Percentiles rank a stretch among this genome's conserved stretches.
phyloP scores from a whole-genome alignment of 305 asterid species.

The Ilex paraguariensis region DNA sequence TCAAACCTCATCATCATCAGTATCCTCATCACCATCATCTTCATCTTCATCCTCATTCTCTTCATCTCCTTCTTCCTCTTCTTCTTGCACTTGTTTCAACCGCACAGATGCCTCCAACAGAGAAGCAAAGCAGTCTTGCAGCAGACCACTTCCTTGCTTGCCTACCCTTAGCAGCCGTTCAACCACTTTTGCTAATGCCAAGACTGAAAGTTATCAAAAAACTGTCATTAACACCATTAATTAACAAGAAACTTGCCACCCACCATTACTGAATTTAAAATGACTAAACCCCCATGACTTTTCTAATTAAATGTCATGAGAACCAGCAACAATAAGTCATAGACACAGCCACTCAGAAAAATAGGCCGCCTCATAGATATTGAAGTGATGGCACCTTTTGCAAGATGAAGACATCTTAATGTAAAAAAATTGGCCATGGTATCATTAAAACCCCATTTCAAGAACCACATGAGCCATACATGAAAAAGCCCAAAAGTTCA shows the following conservation, averaged over 20 bases:
- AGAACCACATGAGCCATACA: background rate
- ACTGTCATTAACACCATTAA: background rate
- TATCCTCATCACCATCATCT: slow-evolving; percentile 26
- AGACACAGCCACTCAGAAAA: no score
- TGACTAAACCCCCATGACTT: no score
- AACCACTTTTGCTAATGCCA: slow-evolving; percentile 30
- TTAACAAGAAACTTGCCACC: no score
- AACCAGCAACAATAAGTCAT: no score
- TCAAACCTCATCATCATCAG: slow-evolving; percentile 26
- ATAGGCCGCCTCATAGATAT: no score
- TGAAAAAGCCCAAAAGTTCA: background rate
- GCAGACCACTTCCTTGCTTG: slow-evolving; percentile 13
- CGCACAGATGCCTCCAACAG: slow-evolving; percentile 32
- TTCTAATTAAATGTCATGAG: no score
- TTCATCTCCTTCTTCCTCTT: slow-evolving; percentile 28
- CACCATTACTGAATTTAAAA: no score
- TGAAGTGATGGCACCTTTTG: no score
- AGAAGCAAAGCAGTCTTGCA: slow-evolving; percentile 26
- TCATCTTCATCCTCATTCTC: slow-evolving; percentile 26
- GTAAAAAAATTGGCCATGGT: no score
- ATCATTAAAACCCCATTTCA: no score
- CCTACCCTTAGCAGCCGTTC: slow-evolving; percentile 21
- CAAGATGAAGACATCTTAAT: no score
- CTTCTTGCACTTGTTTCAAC: slow-evolving; percentile 27
- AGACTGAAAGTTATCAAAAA: slow-evolving; percentile 22